Evolutionary conservation across 345 rosid genomes (phyloP).

Genomic region (Aethionema arabicum): DNA sequence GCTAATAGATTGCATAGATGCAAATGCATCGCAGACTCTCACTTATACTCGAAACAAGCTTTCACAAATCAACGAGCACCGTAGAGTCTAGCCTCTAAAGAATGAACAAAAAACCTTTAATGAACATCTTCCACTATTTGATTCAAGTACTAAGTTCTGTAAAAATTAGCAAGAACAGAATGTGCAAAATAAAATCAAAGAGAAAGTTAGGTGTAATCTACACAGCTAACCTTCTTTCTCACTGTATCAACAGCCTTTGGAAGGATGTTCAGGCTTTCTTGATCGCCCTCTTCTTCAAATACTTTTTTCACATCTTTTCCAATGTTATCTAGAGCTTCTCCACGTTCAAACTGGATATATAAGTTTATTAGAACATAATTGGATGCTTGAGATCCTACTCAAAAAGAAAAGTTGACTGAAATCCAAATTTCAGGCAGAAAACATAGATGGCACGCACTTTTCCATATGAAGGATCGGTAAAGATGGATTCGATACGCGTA

Average conservation of each 20-base stretch:
- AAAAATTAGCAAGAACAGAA: constrained; percentile 3
- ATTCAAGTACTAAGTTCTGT: constrained; percentile 13
- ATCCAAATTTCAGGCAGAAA: constrained; percentile 17
- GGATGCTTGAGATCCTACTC: background rate
- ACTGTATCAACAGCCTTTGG: constrained; percentile 85
- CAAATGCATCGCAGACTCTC: constrained; percentile 11
- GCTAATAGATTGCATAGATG: background rate
- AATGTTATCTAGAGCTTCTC: constrained; percentile 88
- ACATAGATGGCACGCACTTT: constrained; percentile 54
- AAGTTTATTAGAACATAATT: constrained; percentile 18
- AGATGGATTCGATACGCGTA: constrained; percentile 70
- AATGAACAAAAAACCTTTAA: background rate
- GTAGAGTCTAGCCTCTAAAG: background rate
- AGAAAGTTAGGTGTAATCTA: constrained; percentile 14
- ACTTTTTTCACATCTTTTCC: constrained; percentile 59
- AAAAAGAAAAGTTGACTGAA: background rate
- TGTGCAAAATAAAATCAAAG: constrained; percentile 19
- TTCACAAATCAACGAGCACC: background rate
- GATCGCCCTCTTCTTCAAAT: constrained; percentile 84
- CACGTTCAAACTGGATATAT: constrained; percentile 80
- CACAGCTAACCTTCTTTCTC: constrained; percentile 68
- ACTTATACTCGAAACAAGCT: constrained; percentile 1
- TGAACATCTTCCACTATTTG: background rate
- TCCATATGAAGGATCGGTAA: constrained; percentile 78
- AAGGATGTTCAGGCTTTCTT: constrained; percentile 72